phyloP scores from a whole-genome alignment of 2,329 filamentous ascomycete genomes.

The Knufia petricola region DNA sequence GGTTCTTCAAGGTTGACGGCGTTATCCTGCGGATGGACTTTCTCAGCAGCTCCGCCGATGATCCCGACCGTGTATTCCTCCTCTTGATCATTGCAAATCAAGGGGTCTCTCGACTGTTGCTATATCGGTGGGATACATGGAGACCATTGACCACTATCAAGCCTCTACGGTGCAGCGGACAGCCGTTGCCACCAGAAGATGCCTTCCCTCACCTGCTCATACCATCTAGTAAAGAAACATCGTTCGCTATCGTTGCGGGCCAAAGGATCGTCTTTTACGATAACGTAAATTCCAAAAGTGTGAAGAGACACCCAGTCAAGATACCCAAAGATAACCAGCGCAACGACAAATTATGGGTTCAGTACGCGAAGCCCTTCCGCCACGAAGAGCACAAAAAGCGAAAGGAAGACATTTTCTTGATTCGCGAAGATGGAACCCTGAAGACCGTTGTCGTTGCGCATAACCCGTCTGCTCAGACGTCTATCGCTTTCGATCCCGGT shows the following conservation, averaged over 20 bases:
- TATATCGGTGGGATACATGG: slow-evolving; percentile 46
- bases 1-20: slow-evolving; percentile 51
- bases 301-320: slow-evolving; percentile 3
- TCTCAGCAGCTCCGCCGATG: slow-evolving; percentile 58
- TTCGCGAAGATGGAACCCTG: slow-evolving; percentile 76
- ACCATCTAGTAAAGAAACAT: slow-evolving; percentile 59
- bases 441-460: slow-evolving; percentile 46
- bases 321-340: not conserved
- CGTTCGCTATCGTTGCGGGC: slow-evolving; percentile 60
- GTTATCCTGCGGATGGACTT: slow-evolving; percentile 84
- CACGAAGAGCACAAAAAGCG: slow-evolving; percentile 50
- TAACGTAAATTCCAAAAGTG: slow-evolving; percentile 27
- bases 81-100: slow-evolving; percentile 47
- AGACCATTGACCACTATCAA: slow-evolving; percentile 16
- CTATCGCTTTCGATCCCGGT: slow-evolving; percentile 45
- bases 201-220: slow-evolving; percentile 61
- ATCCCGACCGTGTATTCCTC: slow-evolving; percentile 65
- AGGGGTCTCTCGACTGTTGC: slow-evolving; percentile 35
- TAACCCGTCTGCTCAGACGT: not conserved
- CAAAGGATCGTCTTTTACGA: slow-evolving; percentile 43
- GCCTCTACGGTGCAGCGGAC: slow-evolving; percentile 22
- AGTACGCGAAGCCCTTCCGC: slow-evolving; percentile 72
- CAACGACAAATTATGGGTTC: slow-evolving; percentile 53
- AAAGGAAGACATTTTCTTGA: slow-evolving; percentile 74
- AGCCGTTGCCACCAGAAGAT: slow-evolving; percentile 27